phyloP scores from a whole-genome alignment of 2,329 filamentous ascomycete genomes.

The Alternaria sp. region DNA sequence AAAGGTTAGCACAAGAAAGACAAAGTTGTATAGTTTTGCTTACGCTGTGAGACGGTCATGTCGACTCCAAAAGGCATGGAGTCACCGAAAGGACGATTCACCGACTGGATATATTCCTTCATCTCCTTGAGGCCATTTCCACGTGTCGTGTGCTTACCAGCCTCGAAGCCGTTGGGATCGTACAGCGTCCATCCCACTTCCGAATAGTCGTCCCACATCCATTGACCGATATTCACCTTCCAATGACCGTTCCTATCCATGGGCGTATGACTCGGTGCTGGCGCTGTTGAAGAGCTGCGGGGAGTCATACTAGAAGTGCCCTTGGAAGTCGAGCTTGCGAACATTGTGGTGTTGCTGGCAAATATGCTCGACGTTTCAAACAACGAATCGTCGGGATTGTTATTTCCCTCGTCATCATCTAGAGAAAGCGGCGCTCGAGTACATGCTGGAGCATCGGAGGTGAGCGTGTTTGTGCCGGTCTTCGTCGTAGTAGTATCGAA shows the following conservation, averaged over 20 bases:
- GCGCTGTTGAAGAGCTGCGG: constrained; percentile 1
- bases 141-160: constrained; percentile 6
- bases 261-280: constrained; percentile 1
- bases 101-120: constrained; percentile 10
- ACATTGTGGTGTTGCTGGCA: constrained; percentile 13
- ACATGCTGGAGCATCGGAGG: constrained; percentile 26
- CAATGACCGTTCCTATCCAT: constrained; percentile 23
- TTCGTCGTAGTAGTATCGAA: constrained; percentile 22
- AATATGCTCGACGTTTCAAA: constrained; percentile 8
- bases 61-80: constrained; percentile 19
- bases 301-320: neutral
- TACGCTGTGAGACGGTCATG: constrained; percentile 3
- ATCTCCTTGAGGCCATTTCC: neutral
- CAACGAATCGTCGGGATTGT: constrained; percentile 22
- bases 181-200: constrained; percentile 25
- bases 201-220: constrained; percentile 18
- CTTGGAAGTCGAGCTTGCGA: neutral
- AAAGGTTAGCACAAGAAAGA: neutral
- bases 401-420: constrained; percentile 43
- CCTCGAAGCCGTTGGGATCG: constrained; percentile 25
- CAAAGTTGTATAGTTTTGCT: neutral
- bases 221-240: constrained; percentile 21
- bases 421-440: constrained; percentile 33
- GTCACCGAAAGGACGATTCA: constrained; percentile 14
- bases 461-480: constrained; percentile 16